phyloP scores from a whole-genome alignment of 2,329 filamentous ascomycete genomes.

The Colletotrichum falcatum region DNA sequence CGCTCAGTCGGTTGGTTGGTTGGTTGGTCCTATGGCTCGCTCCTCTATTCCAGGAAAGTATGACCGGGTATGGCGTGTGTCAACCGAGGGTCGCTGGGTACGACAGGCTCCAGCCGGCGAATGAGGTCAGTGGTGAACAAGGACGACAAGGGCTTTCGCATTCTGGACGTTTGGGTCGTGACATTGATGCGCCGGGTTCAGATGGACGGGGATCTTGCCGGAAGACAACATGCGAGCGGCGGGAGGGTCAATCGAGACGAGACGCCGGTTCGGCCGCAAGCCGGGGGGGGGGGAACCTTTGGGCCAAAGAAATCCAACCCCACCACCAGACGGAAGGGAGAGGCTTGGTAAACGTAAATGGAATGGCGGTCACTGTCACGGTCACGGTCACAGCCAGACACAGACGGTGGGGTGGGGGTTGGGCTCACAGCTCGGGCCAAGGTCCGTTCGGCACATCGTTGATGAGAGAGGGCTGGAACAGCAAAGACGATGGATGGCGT shows the following conservation, averaged over 20 bases:
- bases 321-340: neutral
- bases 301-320: neutral
- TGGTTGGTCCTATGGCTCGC: conserved; percentile 21
- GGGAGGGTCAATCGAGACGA: conserved; percentile 21
- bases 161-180: conserved; percentile 31
- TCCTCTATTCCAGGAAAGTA: conserved; percentile 1
- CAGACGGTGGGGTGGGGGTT: conserved; percentile 39
- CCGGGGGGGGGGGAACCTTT: conserved; percentile 4
- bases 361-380: conserved; percentile 36
- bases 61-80: conserved; percentile 39
- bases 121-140: conserved; percentile 33
- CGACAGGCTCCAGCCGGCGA: conserved; percentile 27
- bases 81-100: conserved; percentile 33
- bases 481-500: conserved; percentile 66
- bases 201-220: conserved; percentile 40
- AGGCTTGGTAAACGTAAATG: conserved; percentile 20
- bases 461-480: conserved; percentile 50
- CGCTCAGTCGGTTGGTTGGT: conserved; percentile 15
- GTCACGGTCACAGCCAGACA: conserved; percentile 11
- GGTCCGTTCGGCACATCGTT: conserved; percentile 29
- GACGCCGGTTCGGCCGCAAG: conserved; percentile 29
- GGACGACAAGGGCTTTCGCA: conserved; percentile 29
- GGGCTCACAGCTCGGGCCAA: conserved; percentile 28
- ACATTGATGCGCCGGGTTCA: conserved; percentile 35
- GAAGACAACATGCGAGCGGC: conserved; percentile 30